Base-by-base conservation (phyloP, 495 filamentous ascomycete genomes). In the Rostrohypoxylon terebratum region DNA sequence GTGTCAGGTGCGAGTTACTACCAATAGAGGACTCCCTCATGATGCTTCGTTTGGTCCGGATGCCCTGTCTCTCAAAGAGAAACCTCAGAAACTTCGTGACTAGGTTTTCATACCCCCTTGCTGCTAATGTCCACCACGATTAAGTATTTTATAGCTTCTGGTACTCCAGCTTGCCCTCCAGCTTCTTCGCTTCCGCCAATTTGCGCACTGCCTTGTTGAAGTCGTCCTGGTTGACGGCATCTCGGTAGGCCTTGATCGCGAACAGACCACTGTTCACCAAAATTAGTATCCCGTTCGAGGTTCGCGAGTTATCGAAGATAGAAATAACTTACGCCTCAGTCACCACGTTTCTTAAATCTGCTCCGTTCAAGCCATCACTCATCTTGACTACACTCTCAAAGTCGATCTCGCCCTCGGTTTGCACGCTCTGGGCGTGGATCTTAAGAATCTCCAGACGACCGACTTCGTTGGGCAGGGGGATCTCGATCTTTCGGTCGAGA, bases 321-420 rank as follows among this genome's bases (percentile, higher is more conserved):
- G 11, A n/a, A 36, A 16, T 60, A 50, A 90, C 92, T 81, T 88
- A 97, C 94, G 96, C 96, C 86, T 99, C 96, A 1, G 96, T 99
- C 51, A 99, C 94, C 69, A 99, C 94, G 78, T 99, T 99, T 73
- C 96, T 87, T 78, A 99, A 83, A 89, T 99, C 96, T 21, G 96
- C 96, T 74, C 96, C 96, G 82, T 99, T 99, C 42, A 98, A 87
- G 42, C 94, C 93, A 76, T 99, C 96, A 74, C 93, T 96, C 96
- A 99, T 99, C 88, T 99, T 99, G 77, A 99, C 96, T 33, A 99
- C 93, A 76, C 94, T 97, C 87, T 99, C 96, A 78, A 96, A 98
- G 82, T 99, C 96, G 78, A 99, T 95, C 71, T 99, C 96, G 7
- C 96, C 96, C 57, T 98, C 96, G 54, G 92, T 87, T 45, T 91